Percentiles rank a stretch among this genome's conserved stretches.
phyloP scores from a whole-genome alignment of 306 rosid species.

The Quercus dentata region DNA sequence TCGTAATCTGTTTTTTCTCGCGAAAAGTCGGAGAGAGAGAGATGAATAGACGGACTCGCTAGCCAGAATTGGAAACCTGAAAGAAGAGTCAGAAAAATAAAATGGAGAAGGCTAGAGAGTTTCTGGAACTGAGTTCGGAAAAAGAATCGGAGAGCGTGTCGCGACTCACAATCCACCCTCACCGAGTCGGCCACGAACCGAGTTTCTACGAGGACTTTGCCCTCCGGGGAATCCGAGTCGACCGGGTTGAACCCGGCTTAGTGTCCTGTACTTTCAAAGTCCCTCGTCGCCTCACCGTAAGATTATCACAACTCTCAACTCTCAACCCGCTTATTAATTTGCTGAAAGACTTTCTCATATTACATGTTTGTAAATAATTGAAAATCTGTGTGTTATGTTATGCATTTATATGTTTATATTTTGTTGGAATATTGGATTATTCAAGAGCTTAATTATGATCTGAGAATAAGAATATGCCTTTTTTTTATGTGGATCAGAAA shows the following conservation, averaged over 20 bases:
- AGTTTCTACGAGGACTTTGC: constrained; percentile 55
- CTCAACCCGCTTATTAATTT: neutral
- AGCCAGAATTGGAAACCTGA: neutral
- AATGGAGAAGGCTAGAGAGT: constrained; percentile 55
- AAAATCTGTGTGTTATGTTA: too few species aligned
- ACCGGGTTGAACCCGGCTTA: constrained; percentile 68
- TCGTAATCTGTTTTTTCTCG: too few species aligned
- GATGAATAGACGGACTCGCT: neutral
- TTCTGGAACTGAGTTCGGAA: constrained; percentile 30
- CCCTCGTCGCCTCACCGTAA: constrained; percentile 71
- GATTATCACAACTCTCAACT: neutral
- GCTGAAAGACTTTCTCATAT: neutral
- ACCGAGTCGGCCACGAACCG: constrained; percentile 10
- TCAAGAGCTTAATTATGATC: too few species aligned
- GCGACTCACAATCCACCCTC: constrained; percentile 38
- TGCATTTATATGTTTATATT: too few species aligned
- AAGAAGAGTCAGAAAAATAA: too few species aligned
- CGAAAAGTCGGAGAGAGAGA: too few species aligned
- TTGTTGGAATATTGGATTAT: neutral
- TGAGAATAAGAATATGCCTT: too few species aligned
- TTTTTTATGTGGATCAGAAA: too few species aligned
- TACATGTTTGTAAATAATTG: neutral
- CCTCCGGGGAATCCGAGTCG: constrained; percentile 66
- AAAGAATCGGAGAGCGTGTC: constrained; percentile 38
- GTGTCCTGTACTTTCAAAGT: constrained; percentile 62